Conservation (phyloP, 768 basidiomycete species). For the Rhizopogon roseolus region DNA sequence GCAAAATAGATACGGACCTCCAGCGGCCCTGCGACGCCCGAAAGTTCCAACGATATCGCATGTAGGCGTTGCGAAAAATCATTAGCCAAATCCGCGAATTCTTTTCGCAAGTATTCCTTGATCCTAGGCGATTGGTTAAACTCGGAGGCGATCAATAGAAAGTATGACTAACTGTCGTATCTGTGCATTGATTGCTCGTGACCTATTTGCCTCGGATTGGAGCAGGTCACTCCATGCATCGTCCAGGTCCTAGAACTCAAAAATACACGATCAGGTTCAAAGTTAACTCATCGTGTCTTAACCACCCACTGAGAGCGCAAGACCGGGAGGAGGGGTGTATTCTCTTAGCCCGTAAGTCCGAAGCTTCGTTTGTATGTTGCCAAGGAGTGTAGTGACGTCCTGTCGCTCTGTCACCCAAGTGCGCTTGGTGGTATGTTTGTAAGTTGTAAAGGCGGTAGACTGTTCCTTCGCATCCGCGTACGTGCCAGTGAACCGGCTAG, state of each 20-base stretch:
- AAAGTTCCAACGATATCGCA: slow-evolving; percentile 64
- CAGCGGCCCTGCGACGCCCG: slow-evolving; percentile 68
- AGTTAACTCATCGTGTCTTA: neutral
- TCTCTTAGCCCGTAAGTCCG: slow-evolving; percentile 83
- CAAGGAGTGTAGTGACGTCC: slow-evolving; percentile 82
- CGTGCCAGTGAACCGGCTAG: slow-evolving; percentile 60
- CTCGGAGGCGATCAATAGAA: neutral
- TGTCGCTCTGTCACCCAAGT: slow-evolving; percentile 88
- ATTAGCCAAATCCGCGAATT: slow-evolving; percentile 75
- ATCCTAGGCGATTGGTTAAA: slow-evolving; percentile 45
- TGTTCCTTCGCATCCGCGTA: slow-evolving; percentile 81
- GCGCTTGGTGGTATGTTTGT: slow-evolving; percentile 84
- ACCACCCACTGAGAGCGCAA: slow-evolving; percentile 50
- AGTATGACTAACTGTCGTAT: slow-evolving; percentile 68
- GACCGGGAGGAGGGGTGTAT: slow-evolving; percentile 74
- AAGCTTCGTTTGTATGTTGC: slow-evolving; percentile 92
- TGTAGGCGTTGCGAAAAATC: slow-evolving; percentile 67
- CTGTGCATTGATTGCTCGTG: slow-evolving; percentile 80
- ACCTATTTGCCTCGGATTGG: slow-evolving; percentile 69
- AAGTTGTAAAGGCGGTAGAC: slow-evolving; percentile 64
- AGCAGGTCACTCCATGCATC: slow-evolving; percentile 70
- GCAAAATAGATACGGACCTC: slow-evolving; percentile 44
- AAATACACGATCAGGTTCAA: slow-evolving; percentile 7
- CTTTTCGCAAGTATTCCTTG: slow-evolving; percentile 73
- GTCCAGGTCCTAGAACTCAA: slow-evolving; percentile 57